Percentiles rank a stretch among this genome's conserved stretches.
phyloP scores from a whole-genome alignment of 768 basidiomycete species.

The Leccinum obscurum region DNA sequence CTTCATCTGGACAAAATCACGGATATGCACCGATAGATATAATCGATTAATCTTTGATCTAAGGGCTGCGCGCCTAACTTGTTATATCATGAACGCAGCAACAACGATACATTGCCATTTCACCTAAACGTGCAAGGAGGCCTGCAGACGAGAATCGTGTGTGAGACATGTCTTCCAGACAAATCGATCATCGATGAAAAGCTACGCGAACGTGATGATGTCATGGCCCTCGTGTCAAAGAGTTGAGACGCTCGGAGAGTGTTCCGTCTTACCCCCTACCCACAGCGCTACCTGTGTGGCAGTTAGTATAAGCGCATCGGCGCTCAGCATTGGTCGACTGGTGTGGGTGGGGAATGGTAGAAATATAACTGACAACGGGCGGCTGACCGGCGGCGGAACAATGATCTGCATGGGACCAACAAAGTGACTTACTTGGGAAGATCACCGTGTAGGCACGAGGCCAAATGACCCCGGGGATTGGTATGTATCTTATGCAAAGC shows the following conservation, averaged over 20 bases:
- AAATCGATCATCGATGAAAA: not conserved
- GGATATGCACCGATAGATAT: not conserved
- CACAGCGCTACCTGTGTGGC: not conserved
- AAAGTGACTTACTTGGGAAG: not conserved
- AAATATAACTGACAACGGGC: not conserved
- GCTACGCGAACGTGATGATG: not conserved
- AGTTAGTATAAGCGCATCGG: slow-evolving; percentile 1
- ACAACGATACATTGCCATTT: not conserved
- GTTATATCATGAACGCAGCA: slow-evolving; percentile 7
- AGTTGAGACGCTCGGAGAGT: not conserved
- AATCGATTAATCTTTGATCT: not conserved
- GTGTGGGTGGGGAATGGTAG: not conserved
- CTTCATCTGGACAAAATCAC: not conserved
- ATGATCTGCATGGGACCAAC: not conserved
- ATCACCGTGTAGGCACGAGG: not conserved
- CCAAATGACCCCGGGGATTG: not conserved
- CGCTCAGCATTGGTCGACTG: not conserved
- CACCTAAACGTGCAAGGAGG: not conserved
- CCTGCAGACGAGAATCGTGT: not conserved
- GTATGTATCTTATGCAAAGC: slow-evolving; percentile 1
- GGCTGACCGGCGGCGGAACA: not conserved
- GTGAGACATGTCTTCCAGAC: not conserved
- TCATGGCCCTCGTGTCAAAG: not conserved
- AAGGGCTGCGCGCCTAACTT: not conserved
- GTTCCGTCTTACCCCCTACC: not conserved